phyloP scores from a whole-genome alignment of 768 basidiomycete species.

The Pisolithus orientalis region DNA sequence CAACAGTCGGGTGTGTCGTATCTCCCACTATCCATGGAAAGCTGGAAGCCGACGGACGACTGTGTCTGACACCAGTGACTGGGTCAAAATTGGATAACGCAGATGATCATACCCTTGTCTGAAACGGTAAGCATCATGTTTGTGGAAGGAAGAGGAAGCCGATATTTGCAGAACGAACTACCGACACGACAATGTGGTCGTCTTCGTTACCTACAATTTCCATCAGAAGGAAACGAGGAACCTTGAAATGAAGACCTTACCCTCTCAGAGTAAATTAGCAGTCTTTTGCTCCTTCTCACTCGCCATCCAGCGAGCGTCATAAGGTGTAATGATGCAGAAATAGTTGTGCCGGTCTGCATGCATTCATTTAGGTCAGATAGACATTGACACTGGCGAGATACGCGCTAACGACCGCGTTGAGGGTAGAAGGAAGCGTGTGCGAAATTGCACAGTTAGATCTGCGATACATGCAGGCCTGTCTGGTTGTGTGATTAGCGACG shows the following conservation, averaged over 20 bases:
- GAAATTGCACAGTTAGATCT: too few species aligned
- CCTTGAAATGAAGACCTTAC: constrained; percentile 80
- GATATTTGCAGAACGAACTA: constrained; percentile 31
- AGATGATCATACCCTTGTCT: constrained; percentile 66
- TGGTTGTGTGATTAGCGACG: too few species aligned
- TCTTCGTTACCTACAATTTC: constrained; percentile 65
- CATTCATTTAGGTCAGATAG: too few species aligned
- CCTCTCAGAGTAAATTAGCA: constrained; percentile 34
- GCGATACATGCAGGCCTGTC: too few species aligned
- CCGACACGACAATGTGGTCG: constrained; percentile 61
- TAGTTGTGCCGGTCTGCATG: constrained; percentile 39
- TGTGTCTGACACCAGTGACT: constrained; percentile 10
- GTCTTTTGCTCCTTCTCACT: constrained; percentile 52
- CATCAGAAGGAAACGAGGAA: constrained; percentile 24
- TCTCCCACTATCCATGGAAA: constrained; percentile 14
- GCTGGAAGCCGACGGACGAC: constrained; percentile 2
- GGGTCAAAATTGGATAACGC: constrained; percentile 38
- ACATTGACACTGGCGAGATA: background rate
- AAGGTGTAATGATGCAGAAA: constrained; percentile 73
- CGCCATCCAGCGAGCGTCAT: constrained; percentile 58
- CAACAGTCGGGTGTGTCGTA: too few species aligned
- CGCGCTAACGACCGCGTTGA: constrained; percentile 26
- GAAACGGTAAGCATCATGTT: constrained; percentile 70
- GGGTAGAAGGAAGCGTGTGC: too few species aligned
- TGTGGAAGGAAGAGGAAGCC: too few species aligned